Conservation (phyloP, 2,329 filamentous ascomycete species). For the Parafenestella ontariensis region DNA sequence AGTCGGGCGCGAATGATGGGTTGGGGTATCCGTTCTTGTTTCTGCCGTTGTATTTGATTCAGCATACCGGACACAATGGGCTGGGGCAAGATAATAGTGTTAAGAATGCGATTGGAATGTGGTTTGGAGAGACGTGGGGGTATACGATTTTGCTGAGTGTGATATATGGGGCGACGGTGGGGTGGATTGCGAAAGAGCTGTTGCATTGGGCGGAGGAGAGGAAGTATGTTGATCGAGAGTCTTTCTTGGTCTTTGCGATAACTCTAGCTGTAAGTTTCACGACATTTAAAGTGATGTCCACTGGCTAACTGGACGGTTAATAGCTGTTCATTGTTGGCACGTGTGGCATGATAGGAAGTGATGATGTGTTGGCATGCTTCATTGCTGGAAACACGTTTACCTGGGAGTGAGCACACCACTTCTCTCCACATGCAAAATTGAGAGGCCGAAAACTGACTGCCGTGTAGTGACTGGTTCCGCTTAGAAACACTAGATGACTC, state of each 20-base stretch:
- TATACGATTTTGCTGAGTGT: slow-evolving; percentile 84
- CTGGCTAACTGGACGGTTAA: not conserved
- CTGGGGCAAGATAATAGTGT: slow-evolving; percentile 58
- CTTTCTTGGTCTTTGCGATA: slow-evolving; percentile 86
- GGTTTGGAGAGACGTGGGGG: slow-evolving; percentile 85
- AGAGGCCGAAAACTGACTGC: slow-evolving; percentile 23
- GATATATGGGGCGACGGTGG: slow-evolving; percentile 76
- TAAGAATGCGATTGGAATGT: slow-evolving; percentile 73
- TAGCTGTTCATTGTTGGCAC: slow-evolving; percentile 84
- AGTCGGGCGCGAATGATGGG: slow-evolving; percentile 89
- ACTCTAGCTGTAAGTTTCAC: slow-evolving; percentile 69
- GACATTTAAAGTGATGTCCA: not conserved
- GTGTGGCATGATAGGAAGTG: slow-evolving; percentile 83
- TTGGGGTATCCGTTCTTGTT: slow-evolving; percentile 89
- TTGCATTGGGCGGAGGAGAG: slow-evolving; percentile 84
- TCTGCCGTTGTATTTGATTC: slow-evolving; percentile 81
- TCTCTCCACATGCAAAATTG: not conserved
- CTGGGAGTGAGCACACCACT: slow-evolving; percentile 69
- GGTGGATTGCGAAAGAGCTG: slow-evolving; percentile 81
- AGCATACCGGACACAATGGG: slow-evolving; percentile 70
- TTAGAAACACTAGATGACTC: slow-evolving; percentile 88
- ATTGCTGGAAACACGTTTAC: slow-evolving; percentile 91
- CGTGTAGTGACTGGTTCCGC: slow-evolving; percentile 79
- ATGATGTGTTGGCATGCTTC: slow-evolving; percentile 91
- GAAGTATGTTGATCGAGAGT: slow-evolving; percentile 84